phyloP scores from a whole-genome alignment of 164 flowering plant species.

The Liquidambar formosana region DNA sequence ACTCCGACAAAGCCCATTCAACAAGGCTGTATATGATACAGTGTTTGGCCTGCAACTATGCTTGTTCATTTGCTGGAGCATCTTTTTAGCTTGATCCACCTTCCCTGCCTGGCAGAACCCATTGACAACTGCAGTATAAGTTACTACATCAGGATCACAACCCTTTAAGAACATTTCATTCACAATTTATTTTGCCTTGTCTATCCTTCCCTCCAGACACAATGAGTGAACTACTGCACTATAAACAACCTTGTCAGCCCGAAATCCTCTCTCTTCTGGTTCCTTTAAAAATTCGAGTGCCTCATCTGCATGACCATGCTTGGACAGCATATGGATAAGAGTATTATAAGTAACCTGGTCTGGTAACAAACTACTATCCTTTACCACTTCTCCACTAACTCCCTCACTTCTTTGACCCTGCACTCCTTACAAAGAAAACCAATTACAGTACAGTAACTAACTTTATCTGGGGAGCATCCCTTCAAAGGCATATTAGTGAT shows the following conservation, averaged over 20 bases:
- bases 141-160: constrained; percentile 88
- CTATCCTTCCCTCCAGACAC: constrained; percentile 63
- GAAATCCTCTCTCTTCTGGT: constrained; percentile 70
- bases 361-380: constrained; percentile 46
- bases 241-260: constrained; percentile 74
- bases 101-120: constrained; percentile 71
- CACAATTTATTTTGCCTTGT: constrained; percentile 73
- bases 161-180: constrained; percentile 68
- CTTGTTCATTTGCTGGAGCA: constrained; percentile 73
- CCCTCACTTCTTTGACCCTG: constrained; percentile 65
- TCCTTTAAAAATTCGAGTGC: constrained; percentile 70
- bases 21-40: constrained; percentile 74
- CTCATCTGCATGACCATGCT: constrained; percentile 74
- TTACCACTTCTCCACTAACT: constrained; percentile 68
- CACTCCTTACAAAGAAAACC: constrained; percentile 69
- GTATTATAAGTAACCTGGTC: constrained; percentile 81
- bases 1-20: constrained; percentile 68
- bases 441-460: constrained; percentile 82
- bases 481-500: constrained; percentile 64
- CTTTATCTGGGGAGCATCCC: constrained; percentile 85
- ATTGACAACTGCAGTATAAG: constrained; percentile 75
- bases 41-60: constrained; percentile 88
- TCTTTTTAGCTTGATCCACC: constrained; percentile 76
- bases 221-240: constrained; percentile 74
- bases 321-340: constrained; percentile 73